Evolutionary conservation across 257 asterid genomes (phyloP).

Genomic region (Gentiana straminea): DNA sequence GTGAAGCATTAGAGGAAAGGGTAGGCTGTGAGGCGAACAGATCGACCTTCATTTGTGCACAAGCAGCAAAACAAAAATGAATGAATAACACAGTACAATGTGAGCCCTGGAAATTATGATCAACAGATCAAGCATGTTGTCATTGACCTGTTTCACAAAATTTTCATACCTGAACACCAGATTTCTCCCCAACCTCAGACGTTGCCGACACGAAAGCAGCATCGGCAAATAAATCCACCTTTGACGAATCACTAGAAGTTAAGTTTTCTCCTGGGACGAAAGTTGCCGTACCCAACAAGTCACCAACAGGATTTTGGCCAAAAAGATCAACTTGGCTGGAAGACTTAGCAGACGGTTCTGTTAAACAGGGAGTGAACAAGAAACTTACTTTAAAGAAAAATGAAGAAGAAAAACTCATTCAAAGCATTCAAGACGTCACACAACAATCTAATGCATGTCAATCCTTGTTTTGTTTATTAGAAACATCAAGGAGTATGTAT

Average conservation of each 20-base stretch:
- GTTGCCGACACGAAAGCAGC: slow-evolving; percentile 79
- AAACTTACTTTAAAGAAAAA: too few relatives aligned
- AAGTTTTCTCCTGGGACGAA: slow-evolving; percentile 34
- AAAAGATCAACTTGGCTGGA: slow-evolving; percentile 66
- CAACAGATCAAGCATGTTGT: too few relatives aligned
- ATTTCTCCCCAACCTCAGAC: slow-evolving; percentile 27
- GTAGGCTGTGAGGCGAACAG: slow-evolving; percentile 62
- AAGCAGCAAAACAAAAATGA: slow-evolving; percentile 25
- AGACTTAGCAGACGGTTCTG: slow-evolving; percentile 60
- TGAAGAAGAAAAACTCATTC: not conserved
- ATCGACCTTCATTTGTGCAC: slow-evolving; percentile 50
- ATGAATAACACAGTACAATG: too few relatives aligned
- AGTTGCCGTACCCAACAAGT: slow-evolving; percentile 55
- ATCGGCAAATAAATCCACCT: slow-evolving; percentile 89
- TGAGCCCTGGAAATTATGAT: too few relatives aligned
- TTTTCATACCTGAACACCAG: slow-evolving; percentile 42
- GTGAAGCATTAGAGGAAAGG: slow-evolving; percentile 36
- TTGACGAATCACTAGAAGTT: slow-evolving; percentile 32
- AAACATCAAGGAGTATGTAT: too few relatives aligned
- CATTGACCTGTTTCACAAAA: too few relatives aligned
- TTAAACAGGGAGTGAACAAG: slow-evolving; percentile 11
- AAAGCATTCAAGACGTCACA: too few relatives aligned
- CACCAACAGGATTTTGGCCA: too few relatives aligned
- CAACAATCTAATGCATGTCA: too few relatives aligned
- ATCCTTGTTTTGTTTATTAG: too few relatives aligned